These are phyloP conservation scores for Ambrosia artemisiifolia DNA, from an alignment of 129 eudicot species.

Conservation along the genomic window DNA sequence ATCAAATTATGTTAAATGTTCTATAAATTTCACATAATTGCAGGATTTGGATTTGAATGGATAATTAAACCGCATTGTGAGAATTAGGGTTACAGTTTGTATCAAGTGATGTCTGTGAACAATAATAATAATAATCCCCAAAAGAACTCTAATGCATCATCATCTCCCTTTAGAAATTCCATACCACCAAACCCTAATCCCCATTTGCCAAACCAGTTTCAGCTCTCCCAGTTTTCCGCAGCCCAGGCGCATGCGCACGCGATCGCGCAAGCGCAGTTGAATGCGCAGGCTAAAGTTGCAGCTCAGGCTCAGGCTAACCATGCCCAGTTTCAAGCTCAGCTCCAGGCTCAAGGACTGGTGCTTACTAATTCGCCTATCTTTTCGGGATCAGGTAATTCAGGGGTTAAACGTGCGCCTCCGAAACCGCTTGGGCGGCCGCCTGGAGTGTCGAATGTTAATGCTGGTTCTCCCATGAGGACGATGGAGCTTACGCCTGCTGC, in stretches of 20 bases:
- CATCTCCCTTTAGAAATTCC: conserved; percentile 59
- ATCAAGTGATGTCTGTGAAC: conserved; percentile 59
- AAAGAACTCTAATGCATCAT: conserved; percentile 49
- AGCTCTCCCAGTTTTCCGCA: conserved; percentile 54
- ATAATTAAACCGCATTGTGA: conserved; percentile 13
- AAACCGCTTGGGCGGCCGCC: conserved; percentile 78
- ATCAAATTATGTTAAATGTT: background rate
- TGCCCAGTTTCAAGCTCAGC: conserved; percentile 71
- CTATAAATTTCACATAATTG: conserved; percentile 5
- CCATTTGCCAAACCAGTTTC: conserved; percentile 52
- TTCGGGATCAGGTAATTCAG: conserved; percentile 44
- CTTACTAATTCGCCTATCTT: conserved; percentile 47
- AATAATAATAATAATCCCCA: conserved; percentile 69
- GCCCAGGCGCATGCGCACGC: conserved; percentile 79
- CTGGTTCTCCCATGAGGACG: conserved; percentile 48
- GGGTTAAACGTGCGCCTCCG: conserved; percentile 53
- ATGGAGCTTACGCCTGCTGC: conserved; percentile 69
- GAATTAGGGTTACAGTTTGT: conserved; percentile 23
- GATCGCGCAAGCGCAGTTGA: conserved; percentile 60
- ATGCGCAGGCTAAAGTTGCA: conserved; percentile 52
- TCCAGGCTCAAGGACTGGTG: conserved; percentile 69
- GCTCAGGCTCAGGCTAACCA: conserved; percentile 57
- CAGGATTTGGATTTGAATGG: conserved; percentile 3
- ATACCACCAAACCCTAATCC: conserved; percentile 51
- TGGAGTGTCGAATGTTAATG: conserved; percentile 37